These are phyloP conservation scores for Neurospora pannonica DNA, from an alignment of 495 filamentous ascomycete genomes.

Conservation along the genomic window DNA sequence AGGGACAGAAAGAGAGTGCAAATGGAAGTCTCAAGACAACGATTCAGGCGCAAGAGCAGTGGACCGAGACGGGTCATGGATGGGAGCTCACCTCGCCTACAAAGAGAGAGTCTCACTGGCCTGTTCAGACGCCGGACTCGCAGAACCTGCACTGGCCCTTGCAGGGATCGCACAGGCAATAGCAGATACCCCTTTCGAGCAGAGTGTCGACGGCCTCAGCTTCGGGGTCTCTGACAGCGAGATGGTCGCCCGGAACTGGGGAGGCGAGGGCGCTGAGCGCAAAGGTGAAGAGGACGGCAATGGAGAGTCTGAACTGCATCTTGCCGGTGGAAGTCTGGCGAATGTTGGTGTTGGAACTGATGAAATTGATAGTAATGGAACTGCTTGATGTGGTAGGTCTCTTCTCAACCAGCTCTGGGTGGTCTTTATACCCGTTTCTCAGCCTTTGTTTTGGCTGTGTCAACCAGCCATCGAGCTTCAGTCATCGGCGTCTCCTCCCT, in stretches of 20 bases:
- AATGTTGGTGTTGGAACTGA: not conserved
- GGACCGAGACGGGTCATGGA: not conserved
- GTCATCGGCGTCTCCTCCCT: too few relatives aligned
- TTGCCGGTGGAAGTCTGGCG: not conserved
- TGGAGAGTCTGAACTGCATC: not conserved
- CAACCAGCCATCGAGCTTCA: not conserved
- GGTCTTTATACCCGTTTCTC: not conserved
- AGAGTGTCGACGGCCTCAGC: not conserved
- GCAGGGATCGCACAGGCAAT: not conserved
- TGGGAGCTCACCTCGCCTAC: too few relatives aligned
- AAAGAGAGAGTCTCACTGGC: too few relatives aligned
- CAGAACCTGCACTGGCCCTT: not conserved
- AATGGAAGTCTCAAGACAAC: too few relatives aligned
- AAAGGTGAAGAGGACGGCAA: not conserved
- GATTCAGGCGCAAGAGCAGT: too few relatives aligned
- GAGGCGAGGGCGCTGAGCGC: not conserved
- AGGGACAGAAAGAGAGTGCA: too few relatives aligned
- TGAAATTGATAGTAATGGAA: not conserved
- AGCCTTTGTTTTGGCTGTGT: not conserved
- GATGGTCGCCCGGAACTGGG: not conserved
- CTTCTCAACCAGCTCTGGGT: not conserved
- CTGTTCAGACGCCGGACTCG: not conserved
- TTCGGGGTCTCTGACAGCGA: not conserved
- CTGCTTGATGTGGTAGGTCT: not conserved
- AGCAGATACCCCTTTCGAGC: not conserved